Percentiles rank a stretch among this genome's conserved stretches.
Conservation (phyloP, 2,329 filamentous ascomycete genomes). For the Phialophora verrucosa region DNA sequence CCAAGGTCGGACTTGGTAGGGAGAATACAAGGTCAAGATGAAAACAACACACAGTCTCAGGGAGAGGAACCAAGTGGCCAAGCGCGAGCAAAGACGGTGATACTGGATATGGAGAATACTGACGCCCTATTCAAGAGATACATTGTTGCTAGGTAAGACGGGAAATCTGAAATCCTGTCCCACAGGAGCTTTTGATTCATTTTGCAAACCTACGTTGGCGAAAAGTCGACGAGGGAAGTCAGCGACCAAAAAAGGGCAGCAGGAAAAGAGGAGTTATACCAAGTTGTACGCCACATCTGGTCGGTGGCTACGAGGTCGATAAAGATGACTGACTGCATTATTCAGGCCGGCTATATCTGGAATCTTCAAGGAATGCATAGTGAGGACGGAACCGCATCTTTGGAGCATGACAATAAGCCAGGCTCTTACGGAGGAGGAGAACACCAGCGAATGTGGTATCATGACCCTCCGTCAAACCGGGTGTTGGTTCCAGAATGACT, state of each 20-base stretch:
- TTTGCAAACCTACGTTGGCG: too few relatives aligned
- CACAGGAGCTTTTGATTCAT: too few relatives aligned
- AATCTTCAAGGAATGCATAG: constrained; percentile 65
- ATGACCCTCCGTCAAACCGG: constrained; percentile 62
- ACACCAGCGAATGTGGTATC: too few relatives aligned
- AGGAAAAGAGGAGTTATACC: background rate
- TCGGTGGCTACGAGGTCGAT: constrained; percentile 26
- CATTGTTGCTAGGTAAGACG: background rate
- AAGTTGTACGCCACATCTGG: background rate
- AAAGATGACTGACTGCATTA: constrained; percentile 58
- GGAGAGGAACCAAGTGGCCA: background rate
- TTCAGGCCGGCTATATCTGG: constrained; percentile 48
- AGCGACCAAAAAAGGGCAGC: background rate
- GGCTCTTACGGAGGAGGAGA: too few relatives aligned
- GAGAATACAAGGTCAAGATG: background rate
- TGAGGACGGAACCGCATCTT: constrained; percentile 66
- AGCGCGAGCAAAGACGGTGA: background rate
- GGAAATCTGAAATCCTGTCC: background rate
- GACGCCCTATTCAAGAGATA: background rate
- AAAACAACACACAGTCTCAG: background rate
- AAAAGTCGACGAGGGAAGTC: too few relatives aligned
- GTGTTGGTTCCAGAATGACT: constrained; percentile 63
- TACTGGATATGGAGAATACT: background rate
- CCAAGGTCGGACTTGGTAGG: background rate
- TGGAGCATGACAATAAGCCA: too few relatives aligned